Base-by-base conservation (phyloP, 1,284 basidiomycete genomes). In the Ustilago hordei region DNA sequence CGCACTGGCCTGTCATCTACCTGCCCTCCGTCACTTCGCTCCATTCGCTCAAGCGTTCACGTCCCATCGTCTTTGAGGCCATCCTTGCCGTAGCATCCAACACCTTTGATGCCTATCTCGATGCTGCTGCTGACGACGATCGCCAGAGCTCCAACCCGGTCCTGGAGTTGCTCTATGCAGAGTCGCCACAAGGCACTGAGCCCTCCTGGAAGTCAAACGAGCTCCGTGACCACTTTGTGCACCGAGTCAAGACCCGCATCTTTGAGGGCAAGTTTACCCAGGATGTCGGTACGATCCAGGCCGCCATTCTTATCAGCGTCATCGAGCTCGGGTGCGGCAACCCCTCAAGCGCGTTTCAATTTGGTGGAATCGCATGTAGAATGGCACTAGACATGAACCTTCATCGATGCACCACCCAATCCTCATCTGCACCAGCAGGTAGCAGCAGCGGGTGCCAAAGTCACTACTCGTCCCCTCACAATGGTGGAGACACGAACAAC, bases 1-100 rank as follows among this genome's bases (percentile, higher is more conserved):
- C 78, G 23, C 78, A 78, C 35, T 80, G 78, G 78, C 78, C 78
- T 38, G 72, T 80, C 66, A 58, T 80, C 65, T 80, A 80, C 32
- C 63, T 77, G 8, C 78, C 78, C 3, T 69, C 76, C n/a, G 38
- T 80, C 58, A 59, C 67, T 11, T 75, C 75, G 39, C 71, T 80
- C 3, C 71, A 70, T 23, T 66, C 67, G 38, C 73, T 80, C 53
- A 64, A 60, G 36, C 55, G 56, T 7, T 48, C 64, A 11, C 56
- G 69, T 34, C 78, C 78, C 23, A 60, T 78, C 32, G 60, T 80
- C 2, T 80, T 77, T 36, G 70, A 80, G 39, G 78, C 75, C 52
- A 69, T 80, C 48, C 61, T 80, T 8, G 72, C 70, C 17, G 71
- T 77, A 2, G 70, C 78, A 15, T 71, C 78, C 59, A 75, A 78